phyloP scores from a whole-genome alignment of 108 stramenopile genomes.

The Thalassiosira profunda region DNA sequence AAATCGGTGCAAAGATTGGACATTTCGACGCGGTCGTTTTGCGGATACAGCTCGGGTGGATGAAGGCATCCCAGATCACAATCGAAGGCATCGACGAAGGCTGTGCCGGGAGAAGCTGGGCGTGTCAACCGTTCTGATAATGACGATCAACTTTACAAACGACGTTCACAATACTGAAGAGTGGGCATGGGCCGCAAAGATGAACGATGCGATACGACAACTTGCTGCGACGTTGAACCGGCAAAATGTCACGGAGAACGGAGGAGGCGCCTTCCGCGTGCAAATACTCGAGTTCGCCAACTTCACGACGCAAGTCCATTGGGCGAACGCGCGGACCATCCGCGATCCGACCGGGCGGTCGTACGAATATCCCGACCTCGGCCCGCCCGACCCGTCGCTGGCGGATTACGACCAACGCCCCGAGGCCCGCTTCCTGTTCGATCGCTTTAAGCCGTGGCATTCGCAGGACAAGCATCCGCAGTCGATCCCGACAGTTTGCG shows the following conservation, averaged over 20 bases:
- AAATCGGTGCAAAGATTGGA: no score
- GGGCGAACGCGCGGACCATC: constrained; percentile 23
- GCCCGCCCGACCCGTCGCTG: no score
- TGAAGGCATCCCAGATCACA: constrained; percentile 33
- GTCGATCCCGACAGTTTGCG: constrained; percentile 24
- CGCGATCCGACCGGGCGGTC: constrained; percentile 12
- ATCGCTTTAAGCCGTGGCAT: constrained; percentile 22
- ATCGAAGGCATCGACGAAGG: constrained; percentile 15
- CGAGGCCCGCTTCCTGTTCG: constrained; percentile 9
- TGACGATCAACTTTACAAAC: constrained; percentile 22
- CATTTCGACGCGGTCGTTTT: constrained; percentile 16
- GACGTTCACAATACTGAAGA: constrained; percentile 17
- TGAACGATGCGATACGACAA: constrained; percentile 31
- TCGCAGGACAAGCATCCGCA: no score
- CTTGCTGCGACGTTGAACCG: constrained; percentile 23
- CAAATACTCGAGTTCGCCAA: constrained; percentile 19
- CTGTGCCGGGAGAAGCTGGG: constrained; percentile 4
- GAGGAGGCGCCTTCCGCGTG: constrained; percentile 9
- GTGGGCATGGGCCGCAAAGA: constrained; percentile 6
- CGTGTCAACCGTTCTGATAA: constrained; percentile 24
- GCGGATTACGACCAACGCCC: constrained; percentile 15
- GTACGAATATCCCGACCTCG: constrained; percentile 10
- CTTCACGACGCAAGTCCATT: constrained; percentile 25
- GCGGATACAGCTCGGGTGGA: constrained; percentile 24
- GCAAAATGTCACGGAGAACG: background rate